Evolutionary conservation across 1,284 basidiomycete genomes (phyloP).

Genomic region (Sanghuangporus sanghuang): DNA sequence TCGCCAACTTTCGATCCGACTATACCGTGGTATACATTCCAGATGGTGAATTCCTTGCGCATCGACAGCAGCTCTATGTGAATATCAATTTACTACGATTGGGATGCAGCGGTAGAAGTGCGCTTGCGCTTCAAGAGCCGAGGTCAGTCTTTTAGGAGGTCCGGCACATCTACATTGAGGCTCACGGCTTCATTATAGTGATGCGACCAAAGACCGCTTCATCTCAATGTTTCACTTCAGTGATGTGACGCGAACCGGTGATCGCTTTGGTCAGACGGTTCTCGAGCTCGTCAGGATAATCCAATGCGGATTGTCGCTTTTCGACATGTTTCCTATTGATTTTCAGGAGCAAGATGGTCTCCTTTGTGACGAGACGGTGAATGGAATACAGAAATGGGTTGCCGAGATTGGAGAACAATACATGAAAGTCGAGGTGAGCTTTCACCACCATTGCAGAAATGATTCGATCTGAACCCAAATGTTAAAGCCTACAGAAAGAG

Average conservation of each 20-base stretch:
- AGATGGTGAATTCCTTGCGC: constrained; percentile 56
- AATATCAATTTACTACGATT: constrained; percentile 76
- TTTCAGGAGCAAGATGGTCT: constrained; percentile 50
- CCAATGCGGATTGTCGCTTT: constrained; percentile 63
- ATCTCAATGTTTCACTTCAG: constrained; percentile 61
- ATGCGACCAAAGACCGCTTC: constrained; percentile 74
- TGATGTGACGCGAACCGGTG: constrained; percentile 31
- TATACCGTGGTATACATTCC: constrained; percentile 76
- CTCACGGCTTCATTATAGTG: constrained; percentile 34
- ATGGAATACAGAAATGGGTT: constrained; percentile 64
- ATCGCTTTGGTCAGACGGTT: constrained; percentile 53
- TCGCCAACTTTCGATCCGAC: constrained; percentile 79
- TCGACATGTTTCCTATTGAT: constrained; percentile 49
- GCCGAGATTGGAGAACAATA: constrained; percentile 55
- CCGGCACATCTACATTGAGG: not conserved
- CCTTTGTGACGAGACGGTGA: constrained; percentile 67
- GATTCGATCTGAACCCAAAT: not conserved
- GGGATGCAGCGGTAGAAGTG: constrained; percentile 71
- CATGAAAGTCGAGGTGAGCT: constrained; percentile 54
- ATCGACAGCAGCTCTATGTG: constrained; percentile 61
- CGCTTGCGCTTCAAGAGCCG: constrained; percentile 69
- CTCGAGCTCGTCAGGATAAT: constrained; percentile 70
- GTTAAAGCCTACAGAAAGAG: constrained; percentile 59
- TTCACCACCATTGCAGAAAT: not conserved
- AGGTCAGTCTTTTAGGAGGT: constrained; percentile 36